Evolutionary conservation across 495 filamentous ascomycete genomes (phyloP), one percentile per base, ranked within the genome.

Genomic region (Acidomyces sp.): DNA sequence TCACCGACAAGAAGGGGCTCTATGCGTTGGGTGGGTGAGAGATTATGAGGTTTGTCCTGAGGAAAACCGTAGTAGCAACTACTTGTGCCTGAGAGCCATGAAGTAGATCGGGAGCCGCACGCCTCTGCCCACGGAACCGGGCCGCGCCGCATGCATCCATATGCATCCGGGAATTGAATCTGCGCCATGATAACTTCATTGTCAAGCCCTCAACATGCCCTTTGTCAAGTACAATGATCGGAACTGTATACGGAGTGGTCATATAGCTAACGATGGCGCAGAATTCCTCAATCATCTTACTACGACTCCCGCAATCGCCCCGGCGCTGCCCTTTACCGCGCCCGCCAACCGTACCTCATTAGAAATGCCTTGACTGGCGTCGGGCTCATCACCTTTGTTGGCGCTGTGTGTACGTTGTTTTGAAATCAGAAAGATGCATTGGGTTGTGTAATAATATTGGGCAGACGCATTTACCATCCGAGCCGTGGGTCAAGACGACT

Each of bases 401-500:
- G 83, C 33, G 71, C 74, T 31, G 75, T 99, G 50, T 99, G 90
- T 96, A 67, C 43, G 82, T 74, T 27, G 20, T 29, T n/a, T n/a
- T n/a, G n/a, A n/a, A n/a, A n/a, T n/a, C n/a, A n/a, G n/a, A n/a
- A n/a, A n/a, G n/a, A n/a, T n/a, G n/a, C n/a, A n/a, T n/a, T n/a
- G n/a, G n/a, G n/a, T n/a, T n/a, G n/a, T 18, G 37, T 27, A 29
- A 19, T 39, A 24, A 34, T 40, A 35, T 16, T 7, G 22, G 17
- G 27, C 44, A 97, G 90, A 94, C 57, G 62, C 74, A 37, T 96
- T 80, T 62, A 96, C 90, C 6, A 81, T 99, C 56, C 69, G 65
- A 37, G 85, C 81, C 18, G 78, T 99, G 55, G 79, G 85, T 25
- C 92, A 96, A 63, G 90, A 99, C 60, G 85, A 99, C 45, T 99